Percentiles rank a stretch among this genome's conserved stretches.
These are phyloP conservation scores for Colletotrichum gloeosporioides DNA, from an alignment of 2,329 filamentous ascomycete species.

Conservation along the genomic window DNA sequence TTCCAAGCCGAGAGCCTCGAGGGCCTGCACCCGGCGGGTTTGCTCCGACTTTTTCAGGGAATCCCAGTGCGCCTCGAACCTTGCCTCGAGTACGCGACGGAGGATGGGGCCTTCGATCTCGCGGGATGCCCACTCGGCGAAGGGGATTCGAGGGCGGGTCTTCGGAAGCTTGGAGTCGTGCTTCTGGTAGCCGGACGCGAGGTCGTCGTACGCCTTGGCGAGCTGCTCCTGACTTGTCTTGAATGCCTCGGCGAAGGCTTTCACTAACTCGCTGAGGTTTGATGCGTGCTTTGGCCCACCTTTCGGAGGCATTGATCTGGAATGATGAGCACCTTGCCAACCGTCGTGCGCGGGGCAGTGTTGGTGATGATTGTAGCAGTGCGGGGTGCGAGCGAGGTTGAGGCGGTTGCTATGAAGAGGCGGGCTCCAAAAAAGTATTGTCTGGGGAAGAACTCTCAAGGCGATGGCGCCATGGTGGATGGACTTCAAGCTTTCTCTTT, in stretches of 20 bases:
- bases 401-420: too few species aligned
- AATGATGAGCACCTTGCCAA: neutral
- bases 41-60: neutral
- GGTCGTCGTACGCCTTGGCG: neutral
- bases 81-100: neutral
- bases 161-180: neutral
- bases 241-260: neutral
- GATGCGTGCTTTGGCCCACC: neutral
- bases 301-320: neutral
- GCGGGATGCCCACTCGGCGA: neutral
- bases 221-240: neutral
- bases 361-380: neutral
- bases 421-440: neutral
- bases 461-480: too few species aligned
- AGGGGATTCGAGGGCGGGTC: neutral
- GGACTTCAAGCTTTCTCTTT: too few species aligned
- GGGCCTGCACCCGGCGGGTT: neutral
- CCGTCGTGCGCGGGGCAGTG: neutral
- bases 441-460: neutral
- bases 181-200: neutral
- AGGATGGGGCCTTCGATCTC: neutral
- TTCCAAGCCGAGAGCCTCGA: neutral
- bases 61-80: neutral
- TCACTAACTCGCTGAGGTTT: neutral
- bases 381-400: neutral